Conservation (phyloP, 108 stramenopile genomes). For the Hondaea fermentalgiana region DNA sequence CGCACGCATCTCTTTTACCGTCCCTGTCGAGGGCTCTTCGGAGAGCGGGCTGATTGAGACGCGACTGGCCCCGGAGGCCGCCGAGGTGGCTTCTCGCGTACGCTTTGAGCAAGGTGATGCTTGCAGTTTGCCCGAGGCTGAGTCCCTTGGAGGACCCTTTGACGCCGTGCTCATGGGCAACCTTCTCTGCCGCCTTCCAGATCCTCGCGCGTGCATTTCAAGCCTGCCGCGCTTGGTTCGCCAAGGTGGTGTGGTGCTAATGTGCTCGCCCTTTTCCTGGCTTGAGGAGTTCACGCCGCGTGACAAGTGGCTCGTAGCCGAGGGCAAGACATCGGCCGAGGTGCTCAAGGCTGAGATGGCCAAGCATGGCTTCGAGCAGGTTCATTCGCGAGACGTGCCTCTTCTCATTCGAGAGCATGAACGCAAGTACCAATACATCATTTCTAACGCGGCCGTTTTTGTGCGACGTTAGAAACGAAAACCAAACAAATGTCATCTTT, state of each 20-base stretch:
- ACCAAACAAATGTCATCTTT: no score
- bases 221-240: constrained; percentile 59
- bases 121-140: constrained; percentile 39
- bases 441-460: constrained; percentile 80
- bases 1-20: constrained; percentile 53
- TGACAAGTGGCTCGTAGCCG: constrained; percentile 57
- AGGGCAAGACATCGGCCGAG: constrained; percentile 57
- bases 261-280: constrained; percentile 84
- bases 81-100: constrained; percentile 37
- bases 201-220: constrained; percentile 70
- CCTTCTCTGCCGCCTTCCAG: constrained; percentile 74
- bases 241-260: constrained; percentile 74
- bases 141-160: constrained; percentile 57
- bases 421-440: constrained; percentile 86
- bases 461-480: constrained; percentile 38
- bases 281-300: constrained; percentile 75
- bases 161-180: constrained; percentile 82
- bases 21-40: constrained; percentile 66
- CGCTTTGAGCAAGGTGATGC: constrained; percentile 78
- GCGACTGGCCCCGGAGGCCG: neutral
- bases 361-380: constrained; percentile 66
- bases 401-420: constrained; percentile 83
- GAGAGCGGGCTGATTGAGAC: neutral
- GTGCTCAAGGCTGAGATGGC: constrained; percentile 64
- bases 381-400: constrained; percentile 70